Conservation (phyloP, 1,139 yeast genomes). For the Blastobotrys capitulatus region DNA sequence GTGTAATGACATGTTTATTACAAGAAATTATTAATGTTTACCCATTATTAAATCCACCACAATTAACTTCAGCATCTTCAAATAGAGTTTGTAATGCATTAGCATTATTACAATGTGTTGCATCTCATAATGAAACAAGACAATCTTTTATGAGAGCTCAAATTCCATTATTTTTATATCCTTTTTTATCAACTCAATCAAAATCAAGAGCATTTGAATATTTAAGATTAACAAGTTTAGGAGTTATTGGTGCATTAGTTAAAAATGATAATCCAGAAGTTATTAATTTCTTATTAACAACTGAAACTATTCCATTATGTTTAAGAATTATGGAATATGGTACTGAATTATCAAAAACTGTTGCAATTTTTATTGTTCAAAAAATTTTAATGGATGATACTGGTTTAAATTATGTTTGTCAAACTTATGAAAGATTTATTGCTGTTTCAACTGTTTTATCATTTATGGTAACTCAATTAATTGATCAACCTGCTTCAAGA, state of each 20-base stretch:
- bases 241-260: constrained; percentile 95
- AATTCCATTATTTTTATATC: constrained; percentile 85
- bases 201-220: constrained; percentile 92
- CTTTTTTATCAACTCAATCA: constrained; percentile 87
- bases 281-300: constrained; percentile 78
- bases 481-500: constrained; percentile 66
- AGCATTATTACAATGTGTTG: constrained; percentile 92
- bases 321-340: constrained; percentile 93
- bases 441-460: constrained; percentile 89
- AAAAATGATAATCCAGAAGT: constrained; percentile 96
- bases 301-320: constrained; percentile 94
- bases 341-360: constrained; percentile 89
- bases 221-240: constrained; percentile 83
- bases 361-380: constrained; percentile 91
- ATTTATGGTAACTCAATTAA: constrained; percentile 83
- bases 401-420: constrained; percentile 88
- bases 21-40: constrained; percentile 90
- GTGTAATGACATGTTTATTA: constrained; percentile 86
- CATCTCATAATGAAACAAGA: constrained; percentile 89
- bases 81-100: constrained; percentile 94
- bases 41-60: constrained; percentile 84
- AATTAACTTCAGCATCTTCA: constrained; percentile 76
- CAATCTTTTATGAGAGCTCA: constrained; percentile 82
- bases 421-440: constrained; percentile 88
- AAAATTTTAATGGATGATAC: constrained; percentile 87